A percentile compares a stretch with the other conserved stretches of the same genome.
These are phyloP conservation scores for Myotisia sp. DNA, from an alignment of 2,329 filamentous ascomycete species.

Conservation along the genomic window DNA sequence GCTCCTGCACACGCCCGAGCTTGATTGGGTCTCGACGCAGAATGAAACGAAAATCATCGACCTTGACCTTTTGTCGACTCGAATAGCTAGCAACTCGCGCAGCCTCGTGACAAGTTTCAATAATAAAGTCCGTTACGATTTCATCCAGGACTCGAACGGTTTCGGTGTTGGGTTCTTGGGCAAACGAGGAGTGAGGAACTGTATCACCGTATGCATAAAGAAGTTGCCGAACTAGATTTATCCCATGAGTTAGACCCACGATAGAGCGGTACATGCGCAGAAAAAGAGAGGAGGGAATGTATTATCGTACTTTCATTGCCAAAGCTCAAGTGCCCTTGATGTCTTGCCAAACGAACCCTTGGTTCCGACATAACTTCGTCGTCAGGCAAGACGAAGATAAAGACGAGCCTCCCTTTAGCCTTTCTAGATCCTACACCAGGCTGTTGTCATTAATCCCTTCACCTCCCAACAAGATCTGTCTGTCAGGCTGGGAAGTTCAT, in stretches of 20 bases:
- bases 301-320: conserved; percentile 48
- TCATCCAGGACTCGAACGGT: conserved; percentile 83
- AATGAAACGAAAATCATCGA: conserved; percentile 94
- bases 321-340: conserved; percentile 75
- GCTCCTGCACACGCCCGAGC: conserved; percentile 76
- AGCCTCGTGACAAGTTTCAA: conserved; percentile 82
- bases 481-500: no score
- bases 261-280: neutral
- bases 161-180: conserved; percentile 60
- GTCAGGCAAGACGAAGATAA: no score
- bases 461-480: no score
- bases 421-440: no score
- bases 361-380: conserved; percentile 54
- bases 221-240: conserved; percentile 26
- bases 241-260: neutral
- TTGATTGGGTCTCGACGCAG: conserved; percentile 73
- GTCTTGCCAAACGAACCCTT: conserved; percentile 60
- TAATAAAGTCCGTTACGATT: conserved; percentile 91
- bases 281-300: neutral
- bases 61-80: conserved; percentile 90
- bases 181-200: conserved; percentile 46
- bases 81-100: conserved; percentile 73
- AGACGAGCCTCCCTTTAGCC: no score
- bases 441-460: no score
- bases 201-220: conserved; percentile 34